Evolutionary conservation across 2,329 filamentous ascomycete species (phyloP).

Genomic region (Clonostachys rhizophaga): DNA sequence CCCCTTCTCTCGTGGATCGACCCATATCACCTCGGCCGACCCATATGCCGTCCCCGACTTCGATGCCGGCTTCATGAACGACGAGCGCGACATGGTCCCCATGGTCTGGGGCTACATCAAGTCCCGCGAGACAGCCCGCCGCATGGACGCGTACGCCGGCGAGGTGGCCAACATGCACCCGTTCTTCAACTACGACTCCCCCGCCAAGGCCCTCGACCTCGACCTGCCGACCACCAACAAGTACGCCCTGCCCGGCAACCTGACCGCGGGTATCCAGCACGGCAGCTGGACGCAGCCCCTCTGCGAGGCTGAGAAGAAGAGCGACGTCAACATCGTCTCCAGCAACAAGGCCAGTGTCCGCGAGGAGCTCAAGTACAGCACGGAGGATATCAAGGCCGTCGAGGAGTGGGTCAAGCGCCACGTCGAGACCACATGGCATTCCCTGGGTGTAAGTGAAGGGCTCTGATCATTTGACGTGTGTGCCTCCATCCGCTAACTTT

Average conservation of each 20-base stretch:
- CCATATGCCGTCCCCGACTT: slow-evolving; percentile 75
- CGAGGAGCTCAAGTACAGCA: slow-evolving; percentile 62
- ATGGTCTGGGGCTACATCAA: slow-evolving; percentile 86
- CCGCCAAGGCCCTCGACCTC: slow-evolving; percentile 66
- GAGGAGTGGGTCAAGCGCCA: slow-evolving; percentile 69
- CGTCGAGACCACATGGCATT: slow-evolving; percentile 74
- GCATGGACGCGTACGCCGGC: slow-evolving; percentile 74
- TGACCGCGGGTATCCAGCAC: slow-evolving; percentile 68
- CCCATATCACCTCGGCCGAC: slow-evolving; percentile 66
- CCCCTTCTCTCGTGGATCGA: slow-evolving; percentile 69
- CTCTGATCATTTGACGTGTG: background rate
- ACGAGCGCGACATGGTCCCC: slow-evolving; percentile 78
- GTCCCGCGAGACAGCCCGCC: slow-evolving; percentile 72
- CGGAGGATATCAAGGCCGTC: slow-evolving; percentile 57
- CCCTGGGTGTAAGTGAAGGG: slow-evolving; percentile 36
- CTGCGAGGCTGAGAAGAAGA: slow-evolving; percentile 43
- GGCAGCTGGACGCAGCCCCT: slow-evolving; percentile 65
- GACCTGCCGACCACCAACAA: slow-evolving; percentile 71
- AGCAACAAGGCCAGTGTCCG: slow-evolving; percentile 57
- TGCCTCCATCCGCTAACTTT: background rate
- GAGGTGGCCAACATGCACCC: slow-evolving; percentile 68
- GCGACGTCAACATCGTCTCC: slow-evolving; percentile 45
- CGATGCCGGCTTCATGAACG: slow-evolving; percentile 80
- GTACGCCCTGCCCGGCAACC: slow-evolving; percentile 69
- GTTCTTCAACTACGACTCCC: slow-evolving; percentile 66